A percentile compares a stretch with the other conserved stretches of the same genome.
Evolutionary conservation across 495 filamentous ascomycete species (phyloP).

Genomic region (Coniosporium apollinis): DNA sequence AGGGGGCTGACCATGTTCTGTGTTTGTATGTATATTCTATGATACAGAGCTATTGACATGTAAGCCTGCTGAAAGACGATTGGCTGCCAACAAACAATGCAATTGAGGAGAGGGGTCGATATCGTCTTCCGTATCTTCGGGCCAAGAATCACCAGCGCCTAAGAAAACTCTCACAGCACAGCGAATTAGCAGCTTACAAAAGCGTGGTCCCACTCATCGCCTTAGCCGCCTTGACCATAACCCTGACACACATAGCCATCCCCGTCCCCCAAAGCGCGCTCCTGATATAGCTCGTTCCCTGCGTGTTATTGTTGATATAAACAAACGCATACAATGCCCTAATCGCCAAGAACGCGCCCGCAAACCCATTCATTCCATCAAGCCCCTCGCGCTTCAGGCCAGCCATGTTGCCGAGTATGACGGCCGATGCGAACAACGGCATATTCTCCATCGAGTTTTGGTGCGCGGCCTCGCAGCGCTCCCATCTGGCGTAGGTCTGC

Average conservation of each 20-base stretch:
- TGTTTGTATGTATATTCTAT: no score
- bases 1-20: no score
- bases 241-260: neutral
- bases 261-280: constrained; percentile 3
- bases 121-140: no score
- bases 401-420: constrained; percentile 27
- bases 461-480: constrained; percentile 28
- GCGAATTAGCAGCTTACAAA: no score
- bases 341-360: constrained; percentile 4
- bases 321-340: constrained; percentile 6
- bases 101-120: no score
- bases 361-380: constrained; percentile 6
- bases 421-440: constrained; percentile 23
- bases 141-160: no score
- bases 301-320: constrained; percentile 4
- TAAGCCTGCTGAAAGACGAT: no score
- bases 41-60: no score
- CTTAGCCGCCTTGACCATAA: neutral
- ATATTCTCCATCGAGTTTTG: constrained; percentile 29
- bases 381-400: constrained; percentile 12
- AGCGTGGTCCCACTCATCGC: no score
- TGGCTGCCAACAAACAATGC: no score
- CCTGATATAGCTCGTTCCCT: constrained; percentile 5
- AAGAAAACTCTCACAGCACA: no score
- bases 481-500: constrained; percentile 16